Base-by-base conservation (phyloP, 2,329 filamentous ascomycete species). In the Aureobasidium zeae region DNA sequence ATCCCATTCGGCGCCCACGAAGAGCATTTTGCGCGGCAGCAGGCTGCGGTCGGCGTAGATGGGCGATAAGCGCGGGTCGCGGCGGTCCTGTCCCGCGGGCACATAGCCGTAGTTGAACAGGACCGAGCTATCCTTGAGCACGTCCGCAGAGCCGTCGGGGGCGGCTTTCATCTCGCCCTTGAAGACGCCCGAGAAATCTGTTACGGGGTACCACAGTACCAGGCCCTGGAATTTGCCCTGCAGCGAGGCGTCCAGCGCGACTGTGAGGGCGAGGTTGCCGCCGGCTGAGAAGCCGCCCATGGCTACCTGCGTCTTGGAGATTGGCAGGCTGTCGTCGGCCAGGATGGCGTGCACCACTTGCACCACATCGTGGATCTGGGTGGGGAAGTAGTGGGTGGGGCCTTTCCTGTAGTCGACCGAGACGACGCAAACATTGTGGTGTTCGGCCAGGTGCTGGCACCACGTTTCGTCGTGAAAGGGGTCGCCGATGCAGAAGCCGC, bases 1-100 rank as follows among this genome's bases (percentile, higher is more conserved):
- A 31, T 45, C 42, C 7, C 37, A 32, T 13, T 45, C 32, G 1
- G 42, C 42, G 25, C 42, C 42, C 12, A 45, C 26, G 13, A 45
- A 36, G 8, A 10, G 16, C 13, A 45, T 16, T 10, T 37, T 31
- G 1, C 10, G 3, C 0, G 42, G 42, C 12, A 45, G 19, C 4
- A 28, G 13, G 3, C 9, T 26, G 19, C 33, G 24, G 12, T 45
- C 33, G 3, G 33, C 42, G 20, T 36, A 45, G 1, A 36, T 15
- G 2, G 42, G 42, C 1, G 25, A 30, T 2, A 45, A 11, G 1
- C 7, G 11, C 1, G 32, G 32, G 7, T 37, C n/a, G 5, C 26
- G 19, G 7, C 24, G n/a, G 5, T 45, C 42, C 2, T 25, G 19
- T 2, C 26, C 26, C 3, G 10, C 0, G 9, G 32, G 24, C 4